Percentiles rank a stretch among this genome's conserved stretches.
Conservation (phyloP, 139 green algal genomes). For the Chlorella sp. region DNA sequence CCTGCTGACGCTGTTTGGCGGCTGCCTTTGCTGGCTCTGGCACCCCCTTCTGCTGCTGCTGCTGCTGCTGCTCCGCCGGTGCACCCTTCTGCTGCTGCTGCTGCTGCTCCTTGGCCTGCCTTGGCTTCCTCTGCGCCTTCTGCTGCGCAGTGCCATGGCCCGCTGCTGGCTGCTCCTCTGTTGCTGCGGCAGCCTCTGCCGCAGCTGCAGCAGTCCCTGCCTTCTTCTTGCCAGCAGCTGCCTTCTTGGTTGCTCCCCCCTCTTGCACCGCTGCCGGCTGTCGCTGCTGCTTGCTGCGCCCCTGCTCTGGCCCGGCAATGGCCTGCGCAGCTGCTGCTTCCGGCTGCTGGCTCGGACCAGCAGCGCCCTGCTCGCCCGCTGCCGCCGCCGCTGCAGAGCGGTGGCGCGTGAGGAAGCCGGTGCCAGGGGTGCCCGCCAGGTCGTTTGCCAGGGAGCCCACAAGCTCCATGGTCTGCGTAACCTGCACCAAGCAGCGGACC, state of each 20-base stretch:
- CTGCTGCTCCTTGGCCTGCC: not conserved
- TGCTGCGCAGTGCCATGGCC: not conserved
- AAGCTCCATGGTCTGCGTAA: conserved; percentile 27
- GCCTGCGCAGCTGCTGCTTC: not conserved
- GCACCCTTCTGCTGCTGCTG: not conserved
- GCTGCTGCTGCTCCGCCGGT: not conserved
- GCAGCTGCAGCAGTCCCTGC: not conserved
- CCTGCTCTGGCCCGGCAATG: not conserved
- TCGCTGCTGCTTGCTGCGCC: conserved; percentile 5
- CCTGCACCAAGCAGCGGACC: not conserved
- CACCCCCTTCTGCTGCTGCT: not conserved
- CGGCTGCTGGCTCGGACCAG: not conserved
- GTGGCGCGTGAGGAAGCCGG: not conserved
- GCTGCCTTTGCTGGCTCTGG: not conserved
- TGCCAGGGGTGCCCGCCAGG: conserved; percentile 25
- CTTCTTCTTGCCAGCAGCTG: conserved; percentile 10
- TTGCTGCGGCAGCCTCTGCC: conserved; percentile 7
- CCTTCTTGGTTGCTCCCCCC: not conserved
- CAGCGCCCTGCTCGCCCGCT: not conserved
- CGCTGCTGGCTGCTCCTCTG: not conserved
- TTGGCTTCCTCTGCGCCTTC: not conserved
- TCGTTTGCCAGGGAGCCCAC: conserved; percentile 29
- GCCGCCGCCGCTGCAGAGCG: not conserved
- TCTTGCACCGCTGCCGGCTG: not conserved
- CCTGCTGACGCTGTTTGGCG: not conserved